phyloP scores from a whole-genome alignment of 495 filamentous ascomycete genomes.

The Talaromyces liani region DNA sequence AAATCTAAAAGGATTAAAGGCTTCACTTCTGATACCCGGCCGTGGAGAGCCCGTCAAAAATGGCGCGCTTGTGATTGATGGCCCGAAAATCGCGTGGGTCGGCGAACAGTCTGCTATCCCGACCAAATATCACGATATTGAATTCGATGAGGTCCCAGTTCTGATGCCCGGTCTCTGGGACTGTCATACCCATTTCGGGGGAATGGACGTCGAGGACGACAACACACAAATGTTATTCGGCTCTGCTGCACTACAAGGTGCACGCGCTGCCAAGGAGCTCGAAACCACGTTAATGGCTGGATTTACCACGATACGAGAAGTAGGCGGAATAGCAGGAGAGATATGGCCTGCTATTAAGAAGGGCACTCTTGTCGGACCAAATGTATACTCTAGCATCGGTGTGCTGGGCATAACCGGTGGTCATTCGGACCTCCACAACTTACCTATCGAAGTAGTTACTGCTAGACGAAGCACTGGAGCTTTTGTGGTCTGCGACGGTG shows the following conservation, averaged over 20 bases:
- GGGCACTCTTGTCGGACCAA: constrained; percentile 39
- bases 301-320: constrained; percentile 45
- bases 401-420: constrained; percentile 40
- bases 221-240: constrained; percentile 5
- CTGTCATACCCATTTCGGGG: constrained; percentile 38
- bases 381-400: constrained; percentile 33
- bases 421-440: constrained; percentile 35
- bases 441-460: constrained; percentile 26
- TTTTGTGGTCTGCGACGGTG: constrained; percentile 35
- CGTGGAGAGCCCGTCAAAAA: constrained; percentile 28
- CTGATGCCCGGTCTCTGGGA: constrained; percentile 51
- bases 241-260: constrained; percentile 22
- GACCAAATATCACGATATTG: constrained; percentile 18
- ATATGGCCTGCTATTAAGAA: constrained; percentile 34
- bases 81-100: constrained; percentile 35
- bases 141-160: constrained; percentile 23
- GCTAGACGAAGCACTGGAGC: constrained; percentile 20
- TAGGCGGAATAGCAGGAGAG: constrained; percentile 38
- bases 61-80: constrained; percentile 32
- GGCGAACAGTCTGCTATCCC: constrained; percentile 27
- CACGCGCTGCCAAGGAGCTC: constrained; percentile 28
- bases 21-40: constrained; percentile 35
- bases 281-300: constrained; percentile 38
- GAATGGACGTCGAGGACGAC: constrained; percentile 4
- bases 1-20: background rate